These are phyloP conservation scores for Lyophyllum atratum DNA, from an alignment of 768 basidiomycete genomes.

Conservation along the genomic window DNA sequence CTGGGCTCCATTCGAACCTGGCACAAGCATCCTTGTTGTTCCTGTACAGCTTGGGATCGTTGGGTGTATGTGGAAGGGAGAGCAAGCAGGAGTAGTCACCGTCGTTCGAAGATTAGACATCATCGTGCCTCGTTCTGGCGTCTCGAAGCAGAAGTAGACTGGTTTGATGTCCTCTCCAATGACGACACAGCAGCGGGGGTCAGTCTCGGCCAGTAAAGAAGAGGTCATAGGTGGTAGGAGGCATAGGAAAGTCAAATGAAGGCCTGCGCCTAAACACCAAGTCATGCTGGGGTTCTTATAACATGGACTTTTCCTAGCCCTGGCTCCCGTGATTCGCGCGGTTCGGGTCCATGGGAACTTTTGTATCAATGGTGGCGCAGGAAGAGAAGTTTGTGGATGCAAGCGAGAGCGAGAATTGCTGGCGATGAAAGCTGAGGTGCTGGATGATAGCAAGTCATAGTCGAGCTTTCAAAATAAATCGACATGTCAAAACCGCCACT, in stretches of 20 bases:
- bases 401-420: neutral
- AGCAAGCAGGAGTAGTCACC: constrained; percentile 29
- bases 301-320: constrained; percentile 42
- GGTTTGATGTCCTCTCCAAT: constrained; percentile 65
- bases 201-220: constrained; percentile 72
- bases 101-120: constrained; percentile 48
- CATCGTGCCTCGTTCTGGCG: constrained; percentile 44
- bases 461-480: constrained; percentile 9
- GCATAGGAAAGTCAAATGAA: constrained; percentile 38
- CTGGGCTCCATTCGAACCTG: constrained; percentile 50
- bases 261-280: constrained; percentile 32
- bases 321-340: constrained; percentile 53
- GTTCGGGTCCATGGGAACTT: constrained; percentile 52
- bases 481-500: constrained; percentile 42
- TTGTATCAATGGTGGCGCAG: constrained; percentile 49
- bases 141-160: constrained; percentile 70
- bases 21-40: constrained; percentile 53
- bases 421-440: constrained; percentile 3
- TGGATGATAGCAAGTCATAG: constrained; percentile 7
- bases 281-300: constrained; percentile 42
- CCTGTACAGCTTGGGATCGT: constrained; percentile 36
- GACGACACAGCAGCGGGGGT: constrained; percentile 67
- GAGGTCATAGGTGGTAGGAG: constrained; percentile 50
- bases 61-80: constrained; percentile 8
- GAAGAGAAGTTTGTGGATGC: constrained; percentile 36